A percentile compares a stretch with the other conserved stretches of the same genome.
phyloP scores from a whole-genome alignment of 2,329 filamentous ascomycete genomes.

The Aspergillus latus region DNA sequence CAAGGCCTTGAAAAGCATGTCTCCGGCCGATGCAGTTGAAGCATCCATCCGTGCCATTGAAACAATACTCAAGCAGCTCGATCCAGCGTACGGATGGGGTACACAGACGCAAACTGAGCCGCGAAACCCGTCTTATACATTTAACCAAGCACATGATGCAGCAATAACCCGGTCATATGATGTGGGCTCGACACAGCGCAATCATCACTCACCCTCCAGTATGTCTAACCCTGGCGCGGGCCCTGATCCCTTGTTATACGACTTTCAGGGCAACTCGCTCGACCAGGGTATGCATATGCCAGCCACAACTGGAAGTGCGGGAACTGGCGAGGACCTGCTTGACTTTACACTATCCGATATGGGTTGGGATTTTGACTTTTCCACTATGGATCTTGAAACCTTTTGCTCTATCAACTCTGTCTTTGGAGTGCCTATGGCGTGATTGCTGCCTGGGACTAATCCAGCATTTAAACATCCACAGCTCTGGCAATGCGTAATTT shows the following conservation, averaged over 20 bases:
- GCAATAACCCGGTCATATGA: not conserved
- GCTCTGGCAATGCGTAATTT: no score
- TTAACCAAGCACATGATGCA: not conserved
- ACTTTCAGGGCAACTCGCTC: conserved; percentile 26
- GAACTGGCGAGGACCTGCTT: conserved; percentile 32
- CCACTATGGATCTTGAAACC: conserved; percentile 41
- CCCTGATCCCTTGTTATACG: conserved; percentile 14
- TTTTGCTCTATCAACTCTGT: conserved; percentile 39
- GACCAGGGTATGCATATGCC: conserved; percentile 24
- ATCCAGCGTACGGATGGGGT: conserved; percentile 32
- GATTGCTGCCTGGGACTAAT: not conserved
- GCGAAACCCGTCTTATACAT: not conserved
- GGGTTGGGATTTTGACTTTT: conserved; percentile 43
- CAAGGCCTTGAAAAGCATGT: conserved; percentile 35
- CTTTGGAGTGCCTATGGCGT: conserved; percentile 16
- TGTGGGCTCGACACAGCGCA: not conserved
- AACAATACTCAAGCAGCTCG: conserved; percentile 33
- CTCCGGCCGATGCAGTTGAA: conserved; percentile 19
- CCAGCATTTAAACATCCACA: no score
- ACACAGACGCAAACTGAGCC: conserved; percentile 1
- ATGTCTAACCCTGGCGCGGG: not conserved
- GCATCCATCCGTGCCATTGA: conserved; percentile 34
- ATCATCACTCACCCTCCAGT: not conserved
- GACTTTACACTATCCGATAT: conserved; percentile 41
- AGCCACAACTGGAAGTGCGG: conserved; percentile 19